Base-by-base conservation (phyloP, 805 yeast genomes). In the Metschnikowia sp. region DNA sequence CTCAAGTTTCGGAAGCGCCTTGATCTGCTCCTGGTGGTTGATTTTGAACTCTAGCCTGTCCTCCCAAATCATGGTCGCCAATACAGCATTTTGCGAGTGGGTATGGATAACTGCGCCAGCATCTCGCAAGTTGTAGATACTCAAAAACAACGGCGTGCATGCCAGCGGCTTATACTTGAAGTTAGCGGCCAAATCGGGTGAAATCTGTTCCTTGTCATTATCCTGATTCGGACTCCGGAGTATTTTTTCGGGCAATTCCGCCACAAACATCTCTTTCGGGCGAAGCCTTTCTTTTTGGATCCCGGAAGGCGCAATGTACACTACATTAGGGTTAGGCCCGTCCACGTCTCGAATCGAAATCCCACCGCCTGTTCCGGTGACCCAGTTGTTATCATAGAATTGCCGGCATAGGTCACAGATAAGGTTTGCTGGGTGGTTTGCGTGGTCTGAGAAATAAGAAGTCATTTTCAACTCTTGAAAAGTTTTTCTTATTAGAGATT, bases 321-420 rank as follows among this genome's bases (percentile, higher is more conserved):
- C 79, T 18, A 70, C 58, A 50, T 81, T 74, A 13, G 71, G 70
- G 46, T 70, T 68, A 10, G 36, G 42, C 1, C 75, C 77, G 2
- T 77, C 75, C 11, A 57, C 60, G 41, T 79, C 74, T 45, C 84
- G 68, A 42, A 91, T 84, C 31, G 96, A 86, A 57, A 92, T 84
- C 3, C 97, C 97, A 31, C 97, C 98, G 3, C 96, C 97, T 1
- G 98, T 92, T 3, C 97, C 97, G 0, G 96, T 84, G 56, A 88
- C 92, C 96, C 97, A 90, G 42, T 87, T 85, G 60, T 86, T 85
- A 55, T 79, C 74, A 63, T 86, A 92, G 62, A 92, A 88, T 13
- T 78, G 69, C 43, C 79, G 73, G 63, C 97, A 90, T 30, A 91
- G 74, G 50, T 85, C 86, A 63, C 96, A 89, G 51, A 91, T 88